Evolutionary conservation across 208 protist genomes (phyloP), one percentile per base, ranked within the genome.

Genomic region (Crithidia bombi): DNA sequence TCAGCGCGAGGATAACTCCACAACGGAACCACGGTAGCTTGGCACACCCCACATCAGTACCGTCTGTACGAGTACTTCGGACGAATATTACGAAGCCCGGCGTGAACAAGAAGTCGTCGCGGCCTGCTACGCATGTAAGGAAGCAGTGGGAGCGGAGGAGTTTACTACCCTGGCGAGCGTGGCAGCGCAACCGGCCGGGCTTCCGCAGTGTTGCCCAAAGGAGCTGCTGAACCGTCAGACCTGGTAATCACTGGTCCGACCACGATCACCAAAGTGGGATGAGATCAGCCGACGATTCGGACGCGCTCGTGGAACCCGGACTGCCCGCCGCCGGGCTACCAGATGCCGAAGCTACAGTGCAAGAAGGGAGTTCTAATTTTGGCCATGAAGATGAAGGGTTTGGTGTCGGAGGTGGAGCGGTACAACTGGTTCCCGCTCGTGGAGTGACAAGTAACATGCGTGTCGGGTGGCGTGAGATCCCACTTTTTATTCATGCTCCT

Each of bases 91-190:
- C 86, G 58, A 88, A 92, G 69, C 91, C 91, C 30, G 91, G 91
- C 15, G 76, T 82, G 10, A 80, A 96, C 69, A 73, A 65, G 36
- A 96, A 96, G 76, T n/a, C n/a, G 69, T 89, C 6, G 88, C 85
- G 12, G 91, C 86, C 5, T 81, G 63, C 72, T 85, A 86, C 52
- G 90, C 90, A 28, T n/a, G 80, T 96, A 25, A 93, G 91, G 75
- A 86, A 96, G 65, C 90, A 96, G 66, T 96, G 87, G 88, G 88
- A 96, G 69, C 90, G 7, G 81, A 92, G 36, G 86, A 96, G 73
- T 93, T 93, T 96, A 93, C 83, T 96, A 96, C 72, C 90, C 90
- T 21, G 90, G 90, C 32, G 90, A 96, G 87, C 83, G 25, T 96
- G 87, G 87, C 75, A 90, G 68, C 58, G 83, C 54, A 96, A 96